phyloP scores from a whole-genome alignment of 805 yeast species.

The Candida broadrunensis region DNA sequence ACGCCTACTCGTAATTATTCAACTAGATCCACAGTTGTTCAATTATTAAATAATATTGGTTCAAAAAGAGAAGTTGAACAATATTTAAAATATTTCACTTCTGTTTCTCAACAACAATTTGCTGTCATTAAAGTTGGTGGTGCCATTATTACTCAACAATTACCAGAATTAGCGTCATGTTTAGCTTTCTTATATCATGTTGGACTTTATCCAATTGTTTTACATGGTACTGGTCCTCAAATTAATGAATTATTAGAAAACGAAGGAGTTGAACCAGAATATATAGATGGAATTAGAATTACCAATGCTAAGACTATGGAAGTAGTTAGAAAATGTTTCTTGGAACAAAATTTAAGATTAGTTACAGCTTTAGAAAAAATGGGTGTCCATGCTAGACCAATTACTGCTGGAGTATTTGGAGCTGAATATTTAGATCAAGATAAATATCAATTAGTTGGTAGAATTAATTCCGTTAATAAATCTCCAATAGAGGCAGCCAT shows the following conservation, averaged over 20 bases:
- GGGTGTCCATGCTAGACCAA: conserved; percentile 98
- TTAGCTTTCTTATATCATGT: conserved; percentile 95
- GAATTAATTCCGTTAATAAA: conserved; percentile 81
- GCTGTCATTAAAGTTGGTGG: conserved; percentile 99
- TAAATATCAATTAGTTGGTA: conserved; percentile 90
- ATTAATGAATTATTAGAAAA: conserved; percentile 90
- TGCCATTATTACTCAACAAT: conserved; percentile 93
- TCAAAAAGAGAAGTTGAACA: conserved; percentile 98
- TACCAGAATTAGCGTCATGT: conserved; percentile 91
- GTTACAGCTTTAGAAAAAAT: conserved; percentile 94
- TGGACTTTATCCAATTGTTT: conserved; percentile 92
- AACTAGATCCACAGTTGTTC: conserved; percentile 94
- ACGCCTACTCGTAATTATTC: conserved; percentile 28
- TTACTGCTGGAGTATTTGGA: conserved; percentile 94
- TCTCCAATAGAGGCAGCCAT: conserved; percentile 88
- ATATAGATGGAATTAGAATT: conserved; percentile 93
- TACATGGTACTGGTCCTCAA: conserved; percentile 99
- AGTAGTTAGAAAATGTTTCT: conserved; percentile 91
- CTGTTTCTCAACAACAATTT: conserved; percentile 93
- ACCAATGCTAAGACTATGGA: conserved; percentile 94
- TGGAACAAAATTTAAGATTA: conserved; percentile 90
- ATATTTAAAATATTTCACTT: conserved; percentile 92
- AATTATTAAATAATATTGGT: conserved; percentile 90
- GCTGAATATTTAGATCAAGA: conserved; percentile 90
- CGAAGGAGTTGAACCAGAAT: conserved; percentile 94